Conservation (phyloP, 106 monocot genomes). For the Posidonia australis region DNA sequence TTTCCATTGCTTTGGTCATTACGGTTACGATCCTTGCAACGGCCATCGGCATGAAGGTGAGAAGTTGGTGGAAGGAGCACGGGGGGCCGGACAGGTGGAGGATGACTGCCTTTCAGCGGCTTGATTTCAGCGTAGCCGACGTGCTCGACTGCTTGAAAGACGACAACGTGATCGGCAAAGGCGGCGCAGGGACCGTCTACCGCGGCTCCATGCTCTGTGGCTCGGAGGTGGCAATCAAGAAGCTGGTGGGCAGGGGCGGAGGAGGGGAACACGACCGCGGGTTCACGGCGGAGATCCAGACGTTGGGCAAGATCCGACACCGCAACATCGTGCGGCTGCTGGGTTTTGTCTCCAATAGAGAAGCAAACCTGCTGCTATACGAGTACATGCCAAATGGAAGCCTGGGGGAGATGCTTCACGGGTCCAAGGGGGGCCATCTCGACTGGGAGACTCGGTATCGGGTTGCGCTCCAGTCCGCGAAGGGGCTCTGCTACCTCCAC, state of each 20-base stretch:
- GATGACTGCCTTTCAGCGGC: conserved; percentile 78
- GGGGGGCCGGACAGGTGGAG: conserved; percentile 29
- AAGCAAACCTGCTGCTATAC: conserved; percentile 70
- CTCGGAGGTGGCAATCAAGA: conserved; percentile 65
- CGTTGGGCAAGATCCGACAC: conserved; percentile 79
- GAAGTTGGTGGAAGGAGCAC: conserved; percentile 5
- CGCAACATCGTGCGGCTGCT: conserved; percentile 77
- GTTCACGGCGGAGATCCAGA: conserved; percentile 85
- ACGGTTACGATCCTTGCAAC: background rate
- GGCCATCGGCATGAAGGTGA: conserved; percentile 3
- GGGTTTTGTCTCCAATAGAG: conserved; percentile 67
- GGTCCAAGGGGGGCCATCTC: conserved; percentile 67
- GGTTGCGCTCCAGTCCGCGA: conserved; percentile 73
- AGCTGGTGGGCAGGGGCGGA: conserved; percentile 34
- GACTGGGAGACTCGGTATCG: conserved; percentile 60
- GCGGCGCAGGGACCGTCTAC: conserved; percentile 91
- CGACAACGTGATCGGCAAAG: conserved; percentile 90
- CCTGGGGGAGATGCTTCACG: conserved; percentile 82
- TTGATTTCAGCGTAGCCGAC: conserved; percentile 54
- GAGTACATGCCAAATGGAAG: conserved; percentile 96
- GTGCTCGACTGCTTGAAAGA: conserved; percentile 77
- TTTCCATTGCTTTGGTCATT: conserved; percentile 13
- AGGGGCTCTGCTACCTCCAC: conserved; percentile 84
- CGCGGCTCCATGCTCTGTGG: conserved; percentile 46
- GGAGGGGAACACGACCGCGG: conserved; percentile 50